Evolutionary conservation across 108 stramenopile species (phyloP), one percentile per base, ranked within the genome.

Genomic region (Skeletonema costatum): DNA sequence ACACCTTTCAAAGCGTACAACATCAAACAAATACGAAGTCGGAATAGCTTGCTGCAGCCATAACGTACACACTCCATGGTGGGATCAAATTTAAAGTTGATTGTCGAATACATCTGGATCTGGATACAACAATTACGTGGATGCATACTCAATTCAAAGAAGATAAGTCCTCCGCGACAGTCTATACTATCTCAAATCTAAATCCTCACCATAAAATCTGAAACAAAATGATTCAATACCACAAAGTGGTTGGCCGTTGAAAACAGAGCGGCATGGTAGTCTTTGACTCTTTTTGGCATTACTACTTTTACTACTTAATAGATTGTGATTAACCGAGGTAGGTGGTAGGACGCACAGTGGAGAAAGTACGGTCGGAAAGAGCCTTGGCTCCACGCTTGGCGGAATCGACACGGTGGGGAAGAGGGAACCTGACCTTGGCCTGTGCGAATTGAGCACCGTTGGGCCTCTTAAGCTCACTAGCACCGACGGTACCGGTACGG

Each of bases 391-490:
- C 92, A 42, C 95, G 86, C 88, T 96, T 95, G 71, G 90, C 97
- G 63, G 92, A 89, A 65, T 88, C 85, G 58, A 98, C 90, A 74
- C 98, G 97, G 93, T 98, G 98, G 8, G 97, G 85, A 72, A 99
- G 87, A 50, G 99, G 99, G 97, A 99, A 99, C 92, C 92, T 98
- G 75, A 99, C 93, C 31, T 93, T 85, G 51, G 81, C 70, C 77
- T 97, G 85, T 73, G 90, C 93, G 74, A 91, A 97, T 89, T 98
- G 98, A 85, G 89, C 91, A 32, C 92, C 91, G 80, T 96, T 93
- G 58, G 88, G 70, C 80, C 98, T 93, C 88, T 90, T 94, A 74
- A 97, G 90, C 80, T 99, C 98, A 74, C 86, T 83, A 61, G 94
- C 95, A 58, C 77, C 89, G 32, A 99, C 85, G 64, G 87, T 90